These are phyloP conservation scores for Termitomyces sp. DNA, from an alignment of 768 basidiomycete genomes.

Conservation along the genomic window DNA sequence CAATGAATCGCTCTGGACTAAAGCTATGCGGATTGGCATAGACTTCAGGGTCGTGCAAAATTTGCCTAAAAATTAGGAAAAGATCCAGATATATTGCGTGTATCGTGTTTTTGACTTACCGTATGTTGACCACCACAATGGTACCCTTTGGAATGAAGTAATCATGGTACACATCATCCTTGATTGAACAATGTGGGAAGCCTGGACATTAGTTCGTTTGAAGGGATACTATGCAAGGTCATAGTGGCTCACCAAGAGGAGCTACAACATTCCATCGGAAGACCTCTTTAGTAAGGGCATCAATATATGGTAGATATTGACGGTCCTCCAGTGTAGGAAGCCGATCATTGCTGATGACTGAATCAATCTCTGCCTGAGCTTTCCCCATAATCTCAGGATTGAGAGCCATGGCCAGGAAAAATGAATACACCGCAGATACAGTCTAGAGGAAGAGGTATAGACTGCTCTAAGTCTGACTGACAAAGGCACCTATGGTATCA, in stretches of 20 bases:
- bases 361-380: background rate
- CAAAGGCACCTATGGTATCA: background rate
- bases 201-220: background rate
- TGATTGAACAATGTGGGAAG: background rate
- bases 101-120: background rate
- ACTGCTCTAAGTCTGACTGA: background rate
- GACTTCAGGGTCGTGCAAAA: background rate
- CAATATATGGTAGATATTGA: background rate
- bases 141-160: background rate
- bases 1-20: background rate
- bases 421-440: background rate
- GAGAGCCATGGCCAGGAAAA: background rate
- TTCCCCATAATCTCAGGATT: background rate
- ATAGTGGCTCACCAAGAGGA: background rate
- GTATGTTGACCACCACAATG: background rate
- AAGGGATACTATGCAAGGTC: background rate
- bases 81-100: background rate
- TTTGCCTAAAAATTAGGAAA: background rate
- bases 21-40: background rate
- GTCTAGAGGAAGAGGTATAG: background rate
- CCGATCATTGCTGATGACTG: background rate
- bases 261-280: background rate
- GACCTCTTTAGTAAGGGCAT: background rate
- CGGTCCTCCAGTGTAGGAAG: background rate
- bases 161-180: background rate